Base-by-base conservation (phyloP, 2,329 filamentous ascomycete species). In the Ophiostoma sp. region DNA sequence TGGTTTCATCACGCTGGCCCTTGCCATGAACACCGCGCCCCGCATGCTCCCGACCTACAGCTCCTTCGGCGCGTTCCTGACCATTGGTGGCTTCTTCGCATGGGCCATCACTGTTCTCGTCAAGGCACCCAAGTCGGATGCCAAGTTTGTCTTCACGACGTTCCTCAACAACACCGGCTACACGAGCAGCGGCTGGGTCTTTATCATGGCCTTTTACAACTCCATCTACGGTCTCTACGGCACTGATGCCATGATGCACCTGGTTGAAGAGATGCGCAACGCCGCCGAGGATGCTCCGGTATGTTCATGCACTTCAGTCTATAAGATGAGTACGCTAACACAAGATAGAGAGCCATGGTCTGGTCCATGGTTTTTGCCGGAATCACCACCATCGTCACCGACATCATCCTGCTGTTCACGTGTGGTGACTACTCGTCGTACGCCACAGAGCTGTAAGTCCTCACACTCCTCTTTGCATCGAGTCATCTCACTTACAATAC, bases 181-280 rank as follows among this genome's bases (percentile, higher is more conserved):
- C 55, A 60, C 27, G 9, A 60, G n/a, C 55, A 60, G 27, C 12
- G 55, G 55, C 55, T 60, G 55, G 55, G 55, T 60, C 9, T 60
- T 60, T 38, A 60, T 60, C 27, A 60, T 60, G 55, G 55, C 55
- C 27, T 60, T 60, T 11, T 60, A 60, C 55, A 60, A 60, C 55
- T 60, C 55, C 55, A 60, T 60, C 27, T 60, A 60, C 27, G 55
- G 55, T 14, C 55, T 60, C 55, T 60, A 60, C 11, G 55, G 55
- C 4, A 60, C 55, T 38, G 55, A 40, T 38, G 55, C 55, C 27
- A 60, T 40, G 27, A 60, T 60, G 55, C 55, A 60, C 27, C n/a
- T 60, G 27, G 55, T 60, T 11, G 55, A 60, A 27, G 55, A 60
- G 55, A 60, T 60, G 55, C 55, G 55, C 27, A 60, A 60, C 27